Evolutionary conservation across 768 basidiomycete genomes (phyloP).

Genomic region (Lactarius indigo): DNA sequence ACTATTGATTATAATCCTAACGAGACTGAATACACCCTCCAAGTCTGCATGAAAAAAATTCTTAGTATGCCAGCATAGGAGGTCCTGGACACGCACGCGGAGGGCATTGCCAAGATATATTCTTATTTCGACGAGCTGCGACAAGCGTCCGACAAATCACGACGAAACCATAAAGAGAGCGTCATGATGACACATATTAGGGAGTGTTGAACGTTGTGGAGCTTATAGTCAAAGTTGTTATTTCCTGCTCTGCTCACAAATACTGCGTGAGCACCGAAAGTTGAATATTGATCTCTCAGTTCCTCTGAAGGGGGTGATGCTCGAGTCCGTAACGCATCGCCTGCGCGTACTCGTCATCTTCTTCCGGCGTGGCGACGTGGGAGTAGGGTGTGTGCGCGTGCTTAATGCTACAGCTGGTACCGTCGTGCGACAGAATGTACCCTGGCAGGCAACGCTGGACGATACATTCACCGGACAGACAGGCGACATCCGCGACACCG

Average conservation of each 20-base stretch:
- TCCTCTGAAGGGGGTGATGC: slow-evolving; percentile 24
- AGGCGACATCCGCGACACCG: slow-evolving; percentile 49
- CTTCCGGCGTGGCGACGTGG: background rate
- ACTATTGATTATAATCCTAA: background rate
- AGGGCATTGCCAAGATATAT: no score
- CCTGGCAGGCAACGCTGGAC: slow-evolving; percentile 46
- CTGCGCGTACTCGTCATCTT: slow-evolving; percentile 5
- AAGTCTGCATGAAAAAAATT: no score
- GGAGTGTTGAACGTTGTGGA: background rate
- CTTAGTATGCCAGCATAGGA: no score
- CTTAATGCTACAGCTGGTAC: slow-evolving; percentile 22
- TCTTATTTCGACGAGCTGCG: background rate
- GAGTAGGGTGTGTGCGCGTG: background rate
- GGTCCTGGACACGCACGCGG: no score
- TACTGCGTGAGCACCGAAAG: background rate
- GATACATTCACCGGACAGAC: slow-evolving; percentile 42
- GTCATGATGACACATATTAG: background rate
- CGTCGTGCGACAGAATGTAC: slow-evolving; percentile 30
- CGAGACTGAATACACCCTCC: no score
- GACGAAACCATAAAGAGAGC: background rate
- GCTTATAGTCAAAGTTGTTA: background rate
- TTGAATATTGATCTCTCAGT: background rate
- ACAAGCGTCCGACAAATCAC: background rate
- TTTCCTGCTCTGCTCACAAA: background rate
- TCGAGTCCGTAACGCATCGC: slow-evolving; percentile 28